Evolutionary conservation across 305 asterid species (phyloP).

Genomic region (Salvia sclarea): DNA sequence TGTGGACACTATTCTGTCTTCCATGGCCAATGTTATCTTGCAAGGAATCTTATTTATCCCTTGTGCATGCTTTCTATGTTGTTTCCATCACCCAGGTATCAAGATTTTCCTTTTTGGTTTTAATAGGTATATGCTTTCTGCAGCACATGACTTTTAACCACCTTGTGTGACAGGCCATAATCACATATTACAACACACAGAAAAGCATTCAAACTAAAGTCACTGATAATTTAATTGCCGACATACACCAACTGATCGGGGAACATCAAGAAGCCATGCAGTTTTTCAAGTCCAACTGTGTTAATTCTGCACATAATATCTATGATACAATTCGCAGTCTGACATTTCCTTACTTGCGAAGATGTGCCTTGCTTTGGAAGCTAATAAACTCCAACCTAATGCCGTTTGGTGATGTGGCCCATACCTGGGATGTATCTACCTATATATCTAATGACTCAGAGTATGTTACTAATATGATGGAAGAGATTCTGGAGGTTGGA

Average conservation of each 20-base stretch:
- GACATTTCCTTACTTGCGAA: slow-evolving; percentile 81
- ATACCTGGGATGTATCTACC: slow-evolving; percentile 45
- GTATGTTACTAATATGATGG: slow-evolving; percentile 25
- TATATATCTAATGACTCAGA: slow-evolving; percentile 42
- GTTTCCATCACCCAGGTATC: slow-evolving; percentile 78
- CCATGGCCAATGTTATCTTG: slow-evolving; percentile 76
- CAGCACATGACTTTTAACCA: slow-evolving; percentile 22
- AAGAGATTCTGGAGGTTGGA: slow-evolving; percentile 65
- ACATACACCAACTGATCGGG: slow-evolving; percentile 51
- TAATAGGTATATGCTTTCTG: slow-evolving; percentile 15
- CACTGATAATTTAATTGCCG: slow-evolving; percentile 57
- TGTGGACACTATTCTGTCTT: slow-evolving; percentile 95
- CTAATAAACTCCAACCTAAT: slow-evolving; percentile 50
- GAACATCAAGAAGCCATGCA: slow-evolving; percentile 50
- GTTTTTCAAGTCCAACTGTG: slow-evolving; percentile 54
- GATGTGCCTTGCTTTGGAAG: slow-evolving; percentile 93
- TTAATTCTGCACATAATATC: slow-evolving; percentile 51
- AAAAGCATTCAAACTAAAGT: slow-evolving; percentile 38
- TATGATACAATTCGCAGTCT: slow-evolving; percentile 67
- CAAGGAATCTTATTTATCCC: slow-evolving; percentile 69
- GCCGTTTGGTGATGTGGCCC: slow-evolving; percentile 62
- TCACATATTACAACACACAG: slow-evolving; percentile 44
- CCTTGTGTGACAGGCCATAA: slow-evolving; percentile 59
- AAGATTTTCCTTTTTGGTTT: slow-evolving; percentile 25
- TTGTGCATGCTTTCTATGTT: slow-evolving; percentile 74